Evolutionary conservation across 2,329 filamentous ascomycete genomes (phyloP).

Genomic region (Fonsecaea multimorphosa): DNA sequence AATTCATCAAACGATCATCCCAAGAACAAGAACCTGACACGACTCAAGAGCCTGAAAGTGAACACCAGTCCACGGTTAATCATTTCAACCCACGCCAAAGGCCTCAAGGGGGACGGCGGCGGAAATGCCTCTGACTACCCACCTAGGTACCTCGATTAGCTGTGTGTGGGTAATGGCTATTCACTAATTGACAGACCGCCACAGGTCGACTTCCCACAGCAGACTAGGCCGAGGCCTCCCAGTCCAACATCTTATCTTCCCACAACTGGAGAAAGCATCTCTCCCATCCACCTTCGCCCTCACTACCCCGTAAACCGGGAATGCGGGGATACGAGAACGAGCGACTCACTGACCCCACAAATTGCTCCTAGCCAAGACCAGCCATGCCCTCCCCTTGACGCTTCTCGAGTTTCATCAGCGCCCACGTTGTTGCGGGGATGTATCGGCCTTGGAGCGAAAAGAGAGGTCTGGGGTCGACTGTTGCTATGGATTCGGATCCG

Average conservation of each 20-base stretch:
- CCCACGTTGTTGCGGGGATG: constrained; percentile 4
- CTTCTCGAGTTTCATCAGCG: neutral
- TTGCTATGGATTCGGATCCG: neutral
- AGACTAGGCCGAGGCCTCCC: neutral
- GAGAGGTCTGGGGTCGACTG: neutral
- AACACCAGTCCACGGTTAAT: too few species aligned
- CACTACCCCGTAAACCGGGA: neutral
- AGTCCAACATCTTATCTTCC: neutral
- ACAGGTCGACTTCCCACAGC: neutral
- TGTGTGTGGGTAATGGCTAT: neutral
- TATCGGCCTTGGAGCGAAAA: constrained; percentile 6
- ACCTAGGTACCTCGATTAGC: too few species aligned
- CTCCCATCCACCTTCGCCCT: neutral
- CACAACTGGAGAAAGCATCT: neutral
- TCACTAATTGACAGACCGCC: neutral
- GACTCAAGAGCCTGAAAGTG: too few species aligned
- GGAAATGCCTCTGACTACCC: neutral
- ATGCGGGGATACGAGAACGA: neutral
- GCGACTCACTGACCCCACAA: neutral
- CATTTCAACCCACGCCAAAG: too few species aligned
- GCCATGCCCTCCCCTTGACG: neutral
- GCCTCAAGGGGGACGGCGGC: too few species aligned
- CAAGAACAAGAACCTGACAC: neutral
- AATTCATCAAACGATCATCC: neutral
- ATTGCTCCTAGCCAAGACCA: neutral